A percentile compares a stretch with the other conserved stretches of the same genome.
Conservation (phyloP, 1,284 basidiomycete species). For the Moniliophthora roreri region DNA sequence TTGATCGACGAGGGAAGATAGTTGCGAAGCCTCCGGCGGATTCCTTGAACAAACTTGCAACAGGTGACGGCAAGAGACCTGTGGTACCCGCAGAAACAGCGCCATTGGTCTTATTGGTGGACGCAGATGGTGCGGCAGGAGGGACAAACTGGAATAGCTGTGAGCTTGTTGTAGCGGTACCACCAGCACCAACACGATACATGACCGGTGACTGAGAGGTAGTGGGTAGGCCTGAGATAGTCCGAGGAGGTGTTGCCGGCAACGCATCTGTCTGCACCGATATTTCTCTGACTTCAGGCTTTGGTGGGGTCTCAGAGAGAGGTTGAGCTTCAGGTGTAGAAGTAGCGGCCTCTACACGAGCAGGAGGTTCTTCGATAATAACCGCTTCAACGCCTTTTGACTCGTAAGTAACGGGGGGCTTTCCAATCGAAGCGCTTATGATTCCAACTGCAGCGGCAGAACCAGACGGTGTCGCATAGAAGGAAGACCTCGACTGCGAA, state of each 20-base stretch:
- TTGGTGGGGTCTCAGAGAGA: constrained; percentile 31
- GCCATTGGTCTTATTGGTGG: constrained; percentile 17
- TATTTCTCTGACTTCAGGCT: constrained; percentile 67
- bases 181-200: constrained; percentile 45
- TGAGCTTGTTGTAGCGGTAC: constrained; percentile 42
- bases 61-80: constrained; percentile 34
- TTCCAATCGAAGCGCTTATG: neutral
- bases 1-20: constrained; percentile 28
- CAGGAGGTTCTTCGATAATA: neutral
- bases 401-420: constrained; percentile 6
- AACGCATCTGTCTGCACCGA: constrained; percentile 78
- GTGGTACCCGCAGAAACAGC: constrained; percentile 6
- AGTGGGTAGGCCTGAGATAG: constrained; percentile 26
- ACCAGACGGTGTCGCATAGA: constrained; percentile 14
- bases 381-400: constrained; percentile 11
- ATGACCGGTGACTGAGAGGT: constrained; percentile 35
- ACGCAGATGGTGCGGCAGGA: constrained; percentile 40
- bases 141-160: constrained; percentile 80
- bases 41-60: constrained; percentile 40
- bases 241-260: constrained; percentile 36
- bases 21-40: constrained; percentile 17
- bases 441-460: constrained; percentile 8
- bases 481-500: constrained; percentile 12
- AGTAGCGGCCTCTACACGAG: constrained; percentile 2
- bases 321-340: constrained; percentile 50